These are phyloP conservation scores for Starmera quercuum DNA, from an alignment of 805 yeast genomes.

Conservation along the genomic window DNA sequence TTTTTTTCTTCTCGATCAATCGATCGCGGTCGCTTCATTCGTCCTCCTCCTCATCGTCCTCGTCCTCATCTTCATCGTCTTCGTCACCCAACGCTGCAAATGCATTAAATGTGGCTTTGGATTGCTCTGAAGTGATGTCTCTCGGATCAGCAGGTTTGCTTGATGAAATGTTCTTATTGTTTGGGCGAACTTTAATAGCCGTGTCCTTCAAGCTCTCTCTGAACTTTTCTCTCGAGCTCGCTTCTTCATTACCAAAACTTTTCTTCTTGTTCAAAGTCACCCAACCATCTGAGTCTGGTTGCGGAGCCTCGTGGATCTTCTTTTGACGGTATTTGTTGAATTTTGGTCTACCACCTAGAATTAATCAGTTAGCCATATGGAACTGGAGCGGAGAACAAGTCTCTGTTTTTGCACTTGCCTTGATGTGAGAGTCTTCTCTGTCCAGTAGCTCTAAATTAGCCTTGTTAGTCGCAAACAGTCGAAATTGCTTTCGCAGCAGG, in stretches of 20 bases:
- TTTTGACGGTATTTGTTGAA: slow-evolving; percentile 49
- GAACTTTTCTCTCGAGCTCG: slow-evolving; percentile 35
- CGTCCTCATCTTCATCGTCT: slow-evolving; percentile 20
- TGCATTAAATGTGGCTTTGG: slow-evolving; percentile 64
- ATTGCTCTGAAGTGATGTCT: slow-evolving; percentile 64
- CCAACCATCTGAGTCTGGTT: slow-evolving; percentile 80
- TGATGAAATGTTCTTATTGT: slow-evolving; percentile 66
- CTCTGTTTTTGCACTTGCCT: slow-evolving; percentile 51
- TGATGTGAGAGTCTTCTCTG: slow-evolving; percentile 28
- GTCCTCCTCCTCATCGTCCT: slow-evolving; percentile 7
- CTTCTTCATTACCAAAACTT: slow-evolving; percentile 42
- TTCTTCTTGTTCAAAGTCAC: slow-evolving; percentile 44
- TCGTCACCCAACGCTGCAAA: slow-evolving; percentile 56
- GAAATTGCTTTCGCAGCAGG: too few relatives aligned
- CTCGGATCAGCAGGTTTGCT: slow-evolving; percentile 68
- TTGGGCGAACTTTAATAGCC: slow-evolving; percentile 51
- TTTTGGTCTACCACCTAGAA: slow-evolving; percentile 38
- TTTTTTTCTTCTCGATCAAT: too few relatives aligned
- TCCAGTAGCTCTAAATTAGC: too few relatives aligned
- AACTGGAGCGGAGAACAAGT: too few relatives aligned
- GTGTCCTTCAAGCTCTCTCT: slow-evolving; percentile 42
- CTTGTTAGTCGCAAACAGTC: too few relatives aligned
- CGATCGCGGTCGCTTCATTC: too few relatives aligned
- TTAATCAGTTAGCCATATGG: too few relatives aligned
- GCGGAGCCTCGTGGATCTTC: slow-evolving; percentile 37